phyloP scores from a whole-genome alignment of 2,329 filamentous ascomycete genomes.

The Corniculantispora saksenae region DNA sequence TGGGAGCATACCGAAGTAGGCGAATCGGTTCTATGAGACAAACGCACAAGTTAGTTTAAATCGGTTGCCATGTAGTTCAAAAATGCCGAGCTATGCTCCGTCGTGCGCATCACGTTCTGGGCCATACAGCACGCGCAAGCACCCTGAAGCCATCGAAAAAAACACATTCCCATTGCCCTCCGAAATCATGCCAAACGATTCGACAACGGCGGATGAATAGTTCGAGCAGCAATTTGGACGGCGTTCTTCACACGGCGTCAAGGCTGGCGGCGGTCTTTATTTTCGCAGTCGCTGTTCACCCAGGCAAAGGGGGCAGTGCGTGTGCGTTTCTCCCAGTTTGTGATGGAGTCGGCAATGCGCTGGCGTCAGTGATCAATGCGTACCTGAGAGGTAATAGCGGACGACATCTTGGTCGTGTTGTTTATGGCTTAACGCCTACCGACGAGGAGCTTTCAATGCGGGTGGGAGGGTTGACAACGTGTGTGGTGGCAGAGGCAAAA shows the following conservation, averaged over 20 bases:
- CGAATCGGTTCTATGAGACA: constrained; percentile 80
- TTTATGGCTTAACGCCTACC: constrained; percentile 51
- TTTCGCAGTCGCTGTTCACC: too few relatives aligned
- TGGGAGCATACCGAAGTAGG: constrained; percentile 83
- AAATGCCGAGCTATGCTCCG: not conserved
- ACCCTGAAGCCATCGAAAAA: not conserved
- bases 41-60: constrained; percentile 22
- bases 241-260: not conserved
- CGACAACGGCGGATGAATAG: not conserved
- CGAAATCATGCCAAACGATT: not conserved
- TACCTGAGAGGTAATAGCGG: constrained; percentile 57
- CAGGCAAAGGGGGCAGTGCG: constrained; percentile 2
- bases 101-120: not conserved
- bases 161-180: not conserved
- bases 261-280: constrained; percentile 1
- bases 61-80: not conserved
- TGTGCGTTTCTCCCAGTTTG: not conserved
- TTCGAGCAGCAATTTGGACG: not conserved
- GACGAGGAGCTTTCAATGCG: constrained; percentile 38
- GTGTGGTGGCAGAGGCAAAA: constrained; percentile 30
- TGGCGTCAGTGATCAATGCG: constrained; percentile 29
- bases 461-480: constrained; percentile 33
- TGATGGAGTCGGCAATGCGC: not conserved
- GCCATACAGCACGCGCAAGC: not conserved
- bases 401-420: constrained; percentile 60